Evolutionary conservation across 345 rosid species (phyloP).

Genomic region (Carallia brachiata): DNA sequence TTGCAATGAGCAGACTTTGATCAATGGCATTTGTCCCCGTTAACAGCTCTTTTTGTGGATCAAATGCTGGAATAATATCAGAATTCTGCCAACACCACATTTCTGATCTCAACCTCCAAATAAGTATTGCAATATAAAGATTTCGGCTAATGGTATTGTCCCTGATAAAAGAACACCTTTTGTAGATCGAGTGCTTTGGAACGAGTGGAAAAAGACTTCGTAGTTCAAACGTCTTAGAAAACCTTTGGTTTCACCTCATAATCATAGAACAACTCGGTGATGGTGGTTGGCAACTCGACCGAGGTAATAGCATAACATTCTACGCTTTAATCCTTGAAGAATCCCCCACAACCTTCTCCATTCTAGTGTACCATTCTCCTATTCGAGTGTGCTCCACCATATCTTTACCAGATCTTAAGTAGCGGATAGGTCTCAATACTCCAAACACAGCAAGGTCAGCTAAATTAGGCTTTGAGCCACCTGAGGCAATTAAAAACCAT

Average conservation of each 20-base stretch:
- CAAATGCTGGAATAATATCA: no score
- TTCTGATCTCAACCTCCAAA: no score
- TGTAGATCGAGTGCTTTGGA: no score
- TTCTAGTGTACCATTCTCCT: slow-evolving; percentile 76
- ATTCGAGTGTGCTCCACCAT: slow-evolving; percentile 88
- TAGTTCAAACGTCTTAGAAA: no score
- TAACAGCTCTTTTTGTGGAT: no score
- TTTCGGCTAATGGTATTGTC: no score
- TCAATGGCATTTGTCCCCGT: no score
- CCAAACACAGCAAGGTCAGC: slow-evolving; percentile 95
- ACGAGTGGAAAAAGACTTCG: no score
- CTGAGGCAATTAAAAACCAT: slow-evolving; percentile 29
- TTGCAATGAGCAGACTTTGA: no score
- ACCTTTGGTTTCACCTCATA: not conserved
- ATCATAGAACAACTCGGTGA: not conserved
- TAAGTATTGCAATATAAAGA: no score
- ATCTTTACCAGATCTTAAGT: slow-evolving; percentile 75
- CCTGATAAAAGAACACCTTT: no score
- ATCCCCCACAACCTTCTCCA: slow-evolving; percentile 68
- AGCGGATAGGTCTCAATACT: slow-evolving; percentile 85
- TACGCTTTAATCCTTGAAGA: slow-evolving; percentile 48
- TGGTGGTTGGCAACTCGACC: not conserved
- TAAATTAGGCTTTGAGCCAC: slow-evolving; percentile 78
- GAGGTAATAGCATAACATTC: not conserved
- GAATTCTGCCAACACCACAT: no score